A percentile compares a stretch with the other conserved stretches of the same genome.
Evolutionary conservation across 768 basidiomycete genomes (phyloP).

Genomic region (Boletus vermiculosoides): DNA sequence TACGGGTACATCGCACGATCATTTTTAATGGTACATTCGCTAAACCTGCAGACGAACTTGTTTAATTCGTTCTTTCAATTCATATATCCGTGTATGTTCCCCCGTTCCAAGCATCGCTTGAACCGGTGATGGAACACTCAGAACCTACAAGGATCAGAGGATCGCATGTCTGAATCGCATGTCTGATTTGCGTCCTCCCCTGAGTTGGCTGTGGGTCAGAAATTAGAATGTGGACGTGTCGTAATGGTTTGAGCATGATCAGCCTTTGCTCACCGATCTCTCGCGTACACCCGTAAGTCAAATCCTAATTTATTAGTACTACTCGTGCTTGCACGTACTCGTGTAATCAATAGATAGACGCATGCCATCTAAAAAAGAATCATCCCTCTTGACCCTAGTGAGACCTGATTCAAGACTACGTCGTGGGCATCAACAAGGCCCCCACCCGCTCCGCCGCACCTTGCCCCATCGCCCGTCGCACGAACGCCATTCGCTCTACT

Average conservation of each 20-base stretch:
- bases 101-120: not conserved
- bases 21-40: not conserved
- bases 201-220: too few relatives aligned
- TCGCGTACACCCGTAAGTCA: not conserved
- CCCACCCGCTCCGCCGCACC: conserved; percentile 13
- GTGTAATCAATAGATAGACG: not conserved
- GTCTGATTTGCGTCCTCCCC: too few relatives aligned
- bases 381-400: not conserved
- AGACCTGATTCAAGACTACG: not conserved
- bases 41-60: not conserved
- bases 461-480: conserved; percentile 11
- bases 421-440: conserved; percentile 6
- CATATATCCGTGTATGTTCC: not conserved
- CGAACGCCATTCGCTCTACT: conserved; percentile 16
- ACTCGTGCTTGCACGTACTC: not conserved
- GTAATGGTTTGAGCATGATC: too few relatives aligned
- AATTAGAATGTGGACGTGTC: too few relatives aligned
- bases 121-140: too few relatives aligned
- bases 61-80: not conserved
- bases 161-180: too few relatives aligned
- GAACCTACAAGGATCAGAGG: too few relatives aligned
- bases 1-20: not conserved
- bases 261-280: too few relatives aligned
- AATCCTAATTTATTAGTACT: not conserved
- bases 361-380: not conserved